These are phyloP conservation scores for Solanum megistacrolobum DNA, from an alignment of 257 asterid species.

Conservation along the genomic window DNA sequence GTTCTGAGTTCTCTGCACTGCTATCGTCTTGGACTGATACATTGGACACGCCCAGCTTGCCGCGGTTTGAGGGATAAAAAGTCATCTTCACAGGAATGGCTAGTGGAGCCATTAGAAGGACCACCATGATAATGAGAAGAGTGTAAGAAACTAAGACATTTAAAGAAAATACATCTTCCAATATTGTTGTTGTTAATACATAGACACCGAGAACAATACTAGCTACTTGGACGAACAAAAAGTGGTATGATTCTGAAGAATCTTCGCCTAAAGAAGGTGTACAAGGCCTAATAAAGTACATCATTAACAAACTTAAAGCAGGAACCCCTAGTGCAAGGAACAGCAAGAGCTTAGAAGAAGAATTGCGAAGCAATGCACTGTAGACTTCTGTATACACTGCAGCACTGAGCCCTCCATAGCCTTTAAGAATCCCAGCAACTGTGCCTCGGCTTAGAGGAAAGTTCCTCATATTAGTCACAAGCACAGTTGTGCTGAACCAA, in stretches of 20 bases:
- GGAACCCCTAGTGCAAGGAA: slow-evolving; percentile 58
- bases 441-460: slow-evolving; percentile 65
- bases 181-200: slow-evolving; percentile 42
- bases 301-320: slow-evolving; percentile 33
- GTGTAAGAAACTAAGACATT: slow-evolving; percentile 20
- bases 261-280: slow-evolving; percentile 53
- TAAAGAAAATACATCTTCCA: slow-evolving; percentile 24
- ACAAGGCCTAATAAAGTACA: slow-evolving; percentile 56
- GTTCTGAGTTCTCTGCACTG: slow-evolving; percentile 17
- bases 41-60: slow-evolving; percentile 2
- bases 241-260: slow-evolving; percentile 41
- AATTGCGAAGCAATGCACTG: slow-evolving; percentile 34
- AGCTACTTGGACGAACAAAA: slow-evolving; percentile 49
- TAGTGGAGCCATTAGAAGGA: slow-evolving; percentile 62
- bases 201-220: slow-evolving; percentile 51
- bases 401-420: slow-evolving; percentile 59
- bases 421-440: slow-evolving; percentile 67
- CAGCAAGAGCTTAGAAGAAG: slow-evolving; percentile 40
- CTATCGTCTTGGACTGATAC: not conserved
- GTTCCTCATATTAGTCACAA: slow-evolving; percentile 72
- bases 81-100: slow-evolving; percentile 66
- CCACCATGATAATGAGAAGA: slow-evolving; percentile 36
- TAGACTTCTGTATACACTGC: slow-evolving; percentile 62
- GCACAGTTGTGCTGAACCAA: slow-evolving; percentile 63
- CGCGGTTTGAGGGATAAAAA: slow-evolving; percentile 30